phyloP scores from a whole-genome alignment of 768 basidiomycete genomes.

The Phallus indusiatus region DNA sequence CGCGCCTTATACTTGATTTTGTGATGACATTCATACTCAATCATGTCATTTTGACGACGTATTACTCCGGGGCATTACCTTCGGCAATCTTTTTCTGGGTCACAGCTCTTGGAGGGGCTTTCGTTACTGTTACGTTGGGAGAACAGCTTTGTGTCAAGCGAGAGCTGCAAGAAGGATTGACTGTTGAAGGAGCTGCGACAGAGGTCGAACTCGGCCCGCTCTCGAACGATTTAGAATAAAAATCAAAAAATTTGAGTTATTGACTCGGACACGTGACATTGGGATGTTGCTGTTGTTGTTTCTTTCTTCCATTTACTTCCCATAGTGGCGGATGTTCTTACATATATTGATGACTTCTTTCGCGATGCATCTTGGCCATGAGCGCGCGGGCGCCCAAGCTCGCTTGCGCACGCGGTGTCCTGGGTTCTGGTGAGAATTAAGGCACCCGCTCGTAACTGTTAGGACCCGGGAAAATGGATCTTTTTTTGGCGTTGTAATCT shows the following conservation, averaged over 20 bases:
- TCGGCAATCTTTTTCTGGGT: conserved; percentile 92
- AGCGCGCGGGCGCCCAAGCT: no score
- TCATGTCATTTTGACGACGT: conserved; percentile 89
- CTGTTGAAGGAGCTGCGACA: conserved; percentile 12
- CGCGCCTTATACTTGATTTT: conserved; percentile 93
- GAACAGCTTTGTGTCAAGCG: conserved; percentile 88
- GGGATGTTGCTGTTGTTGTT: no score
- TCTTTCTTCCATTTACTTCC: no score
- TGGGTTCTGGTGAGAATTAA: neutral
- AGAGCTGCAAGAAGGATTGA: conserved; percentile 82
- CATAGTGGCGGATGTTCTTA: no score
- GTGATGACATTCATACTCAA: conserved; percentile 83
- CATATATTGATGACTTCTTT: no score
- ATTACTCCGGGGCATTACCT: conserved; percentile 76
- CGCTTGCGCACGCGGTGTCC: neutral
- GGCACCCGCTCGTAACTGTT: neutral
- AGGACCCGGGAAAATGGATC: neutral
- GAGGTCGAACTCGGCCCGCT: conserved; percentile 18
- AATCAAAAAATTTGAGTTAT: no score
- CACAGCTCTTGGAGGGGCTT: conserved; percentile 59
- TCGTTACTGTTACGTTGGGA: conserved; percentile 67
- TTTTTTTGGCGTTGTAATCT: neutral
- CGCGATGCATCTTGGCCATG: no score
- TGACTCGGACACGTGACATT: no score
- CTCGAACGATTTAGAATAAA: no score